These are phyloP conservation scores for Alternaria infectoria DNA, from an alignment of 2,329 filamentous ascomycete species.

Conservation along the genomic window DNA sequence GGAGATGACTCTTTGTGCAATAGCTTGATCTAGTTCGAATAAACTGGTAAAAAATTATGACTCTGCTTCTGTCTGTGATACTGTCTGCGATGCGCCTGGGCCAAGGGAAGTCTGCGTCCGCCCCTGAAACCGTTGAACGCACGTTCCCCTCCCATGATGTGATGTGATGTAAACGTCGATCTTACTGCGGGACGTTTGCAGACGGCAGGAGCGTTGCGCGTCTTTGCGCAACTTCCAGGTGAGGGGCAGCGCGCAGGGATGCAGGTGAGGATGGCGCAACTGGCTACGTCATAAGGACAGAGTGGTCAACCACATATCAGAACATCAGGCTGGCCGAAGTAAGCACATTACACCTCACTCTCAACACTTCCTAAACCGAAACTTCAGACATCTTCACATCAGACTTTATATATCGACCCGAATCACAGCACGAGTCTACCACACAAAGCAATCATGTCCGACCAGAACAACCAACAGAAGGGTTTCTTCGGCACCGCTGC, in stretches of 20 bases:
- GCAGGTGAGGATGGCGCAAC: neutral
- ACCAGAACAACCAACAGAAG: conserved; percentile 33
- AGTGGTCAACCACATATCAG: neutral
- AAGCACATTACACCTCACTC: neutral
- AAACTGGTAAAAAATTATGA: conserved; percentile 26
- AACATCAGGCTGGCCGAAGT: neutral
- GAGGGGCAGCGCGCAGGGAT: conserved; percentile 6
- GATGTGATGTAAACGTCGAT: conserved; percentile 17
- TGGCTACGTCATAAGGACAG: conserved; percentile 7
- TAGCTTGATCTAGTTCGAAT: conserved; percentile 40
- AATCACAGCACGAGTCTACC: neutral
- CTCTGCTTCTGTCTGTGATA: neutral
- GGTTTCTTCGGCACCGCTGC: conserved; percentile 44
- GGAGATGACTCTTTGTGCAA: conserved; percentile 34
- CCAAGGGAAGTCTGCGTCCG: neutral
- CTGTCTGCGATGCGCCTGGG: neutral
- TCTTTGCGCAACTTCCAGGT: conserved; percentile 1
- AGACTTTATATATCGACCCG: neutral
- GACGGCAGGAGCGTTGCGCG: conserved; percentile 8
- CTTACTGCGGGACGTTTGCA: neutral
- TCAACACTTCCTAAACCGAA: neutral
- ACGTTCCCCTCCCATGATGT: conserved; percentile 6
- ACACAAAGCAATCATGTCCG: conserved; percentile 24
- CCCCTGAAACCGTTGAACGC: neutral
- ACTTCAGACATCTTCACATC: neutral